Evolutionary conservation across 2,329 filamentous ascomycete species (phyloP).

Genomic region (Phialophora macrospora): DNA sequence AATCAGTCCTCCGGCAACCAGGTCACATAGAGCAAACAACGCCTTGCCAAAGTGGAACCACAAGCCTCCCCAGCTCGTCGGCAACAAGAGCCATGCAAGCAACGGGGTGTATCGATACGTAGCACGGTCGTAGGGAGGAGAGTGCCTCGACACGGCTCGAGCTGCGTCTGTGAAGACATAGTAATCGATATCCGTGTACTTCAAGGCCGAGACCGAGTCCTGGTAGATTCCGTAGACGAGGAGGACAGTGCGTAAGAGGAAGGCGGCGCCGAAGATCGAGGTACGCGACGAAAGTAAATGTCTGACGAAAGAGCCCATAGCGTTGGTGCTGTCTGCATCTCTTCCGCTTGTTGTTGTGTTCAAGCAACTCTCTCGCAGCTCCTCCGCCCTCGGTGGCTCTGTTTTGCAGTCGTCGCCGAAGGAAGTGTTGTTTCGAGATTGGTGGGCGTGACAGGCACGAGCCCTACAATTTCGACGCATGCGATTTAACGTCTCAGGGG

Average conservation of each 20-base stretch:
- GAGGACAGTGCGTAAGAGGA: slow-evolving; percentile 71
- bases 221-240: slow-evolving; percentile 90
- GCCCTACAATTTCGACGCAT: background rate
- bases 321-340: slow-evolving; percentile 24
- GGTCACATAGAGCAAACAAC: slow-evolving; percentile 81
- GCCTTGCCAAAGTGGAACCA: slow-evolving; percentile 87
- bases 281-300: slow-evolving; percentile 44
- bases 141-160: slow-evolving; percentile 69
- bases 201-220: slow-evolving; percentile 86
- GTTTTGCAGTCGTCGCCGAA: background rate
- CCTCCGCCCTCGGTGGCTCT: background rate
- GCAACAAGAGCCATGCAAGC: slow-evolving; percentile 86
- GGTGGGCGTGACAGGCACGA: background rate
- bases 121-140: slow-evolving; percentile 82
- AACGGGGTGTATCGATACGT: slow-evolving; percentile 97
- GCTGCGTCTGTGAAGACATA: slow-evolving; percentile 96
- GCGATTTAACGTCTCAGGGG: slow-evolving; percentile 1
- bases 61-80: slow-evolving; percentile 67
- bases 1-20: slow-evolving; percentile 82
- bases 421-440: background rate
- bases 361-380: background rate
- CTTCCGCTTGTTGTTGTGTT: background rate
- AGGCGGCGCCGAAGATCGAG: slow-evolving; percentile 46
- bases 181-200: slow-evolving; percentile 99
- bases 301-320: slow-evolving; percentile 25